Base-by-base conservation (phyloP, 345 rosid species). In the Ailanthus altissimus region DNA sequence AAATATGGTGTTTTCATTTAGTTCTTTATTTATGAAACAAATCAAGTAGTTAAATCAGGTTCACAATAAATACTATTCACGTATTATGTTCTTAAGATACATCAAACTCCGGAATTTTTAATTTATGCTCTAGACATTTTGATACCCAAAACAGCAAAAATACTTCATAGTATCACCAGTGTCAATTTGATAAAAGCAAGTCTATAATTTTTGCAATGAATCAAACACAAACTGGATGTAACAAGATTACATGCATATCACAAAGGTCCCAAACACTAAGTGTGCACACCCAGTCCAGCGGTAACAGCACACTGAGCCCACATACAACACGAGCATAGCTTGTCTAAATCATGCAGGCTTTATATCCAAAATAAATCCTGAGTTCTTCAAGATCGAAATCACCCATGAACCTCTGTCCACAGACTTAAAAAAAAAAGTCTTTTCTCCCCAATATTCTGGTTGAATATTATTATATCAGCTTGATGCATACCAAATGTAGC, bases 101-200 rank as follows among this genome's bases (percentile, higher is more conserved):
- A n/a, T n/a, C n/a, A n/a, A n/a, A n/a, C n/a, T n/a, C n/a, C n/a
- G n/a, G n/a, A n/a, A n/a, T n/a, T n/a, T 32, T 32, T 43, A 59
- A 59, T 59, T 58, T 58, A 45, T 26, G 65, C 11, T 73, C 51
- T 40, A 54, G 45, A 43, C 66, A 79, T 18, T 32, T 6, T 66
- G 56, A 15, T 36, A 14, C 36, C 18, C 2, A 5, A 20, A 50
- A 38, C 50, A 43, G 26, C 21, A 53, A 11, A 25, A 36, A 38
- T 42, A 49, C 10, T 21, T 13, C 65, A 45, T 57, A 38, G 26
- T 62, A 50, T 36, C 43, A 54, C 26, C 62, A 20, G 18, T 69
- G 38, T 10, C 63, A 38, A 36, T 13, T 56, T 14, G 28, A 23
- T 7, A 71, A 38, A 28, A 36, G 36, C 63, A 54, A 8, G 43